phyloP scores from a whole-genome alignment of 345 rosid genomes.

The Clarkia xantiana region DNA sequence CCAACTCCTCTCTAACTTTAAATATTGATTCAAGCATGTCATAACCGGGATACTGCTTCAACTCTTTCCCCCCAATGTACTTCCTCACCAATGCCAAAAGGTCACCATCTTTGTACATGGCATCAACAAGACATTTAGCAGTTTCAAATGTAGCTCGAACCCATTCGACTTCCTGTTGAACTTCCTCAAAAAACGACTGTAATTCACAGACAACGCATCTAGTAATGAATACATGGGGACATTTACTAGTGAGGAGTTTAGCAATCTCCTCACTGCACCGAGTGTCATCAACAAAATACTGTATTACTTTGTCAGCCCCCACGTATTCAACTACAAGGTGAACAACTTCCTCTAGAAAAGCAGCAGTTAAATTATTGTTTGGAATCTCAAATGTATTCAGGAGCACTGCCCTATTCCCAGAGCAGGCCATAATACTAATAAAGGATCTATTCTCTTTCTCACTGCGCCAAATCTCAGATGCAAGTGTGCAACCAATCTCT shows the following conservation, averaged over 20 bases:
- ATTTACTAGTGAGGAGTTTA: not conserved
- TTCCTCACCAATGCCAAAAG: not conserved
- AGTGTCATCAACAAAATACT: not conserved
- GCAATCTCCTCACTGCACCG: not conserved
- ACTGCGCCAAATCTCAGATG: not conserved
- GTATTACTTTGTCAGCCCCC: conserved; percentile 4
- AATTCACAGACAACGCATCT: not conserved
- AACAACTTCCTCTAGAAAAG: not conserved
- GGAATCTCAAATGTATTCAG: not conserved
- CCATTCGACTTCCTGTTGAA: conserved; percentile 1
- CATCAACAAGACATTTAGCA: not conserved
- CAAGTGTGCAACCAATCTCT: conserved; percentile 5
- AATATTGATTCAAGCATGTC: not conserved
- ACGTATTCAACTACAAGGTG: not conserved
- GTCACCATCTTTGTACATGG: not conserved
- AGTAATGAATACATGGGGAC: not conserved
- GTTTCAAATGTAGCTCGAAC: not conserved
- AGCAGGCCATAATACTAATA: not conserved
- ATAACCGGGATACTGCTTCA: not conserved
- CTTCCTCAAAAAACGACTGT: not conserved
- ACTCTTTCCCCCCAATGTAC: not conserved
- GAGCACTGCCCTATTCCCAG: not conserved
- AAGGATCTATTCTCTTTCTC: not conserved
- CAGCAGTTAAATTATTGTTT: not conserved
- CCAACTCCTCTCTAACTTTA: not conserved